Conservation (phyloP, 345 rosid species). For the Murraya paniculata region DNA sequence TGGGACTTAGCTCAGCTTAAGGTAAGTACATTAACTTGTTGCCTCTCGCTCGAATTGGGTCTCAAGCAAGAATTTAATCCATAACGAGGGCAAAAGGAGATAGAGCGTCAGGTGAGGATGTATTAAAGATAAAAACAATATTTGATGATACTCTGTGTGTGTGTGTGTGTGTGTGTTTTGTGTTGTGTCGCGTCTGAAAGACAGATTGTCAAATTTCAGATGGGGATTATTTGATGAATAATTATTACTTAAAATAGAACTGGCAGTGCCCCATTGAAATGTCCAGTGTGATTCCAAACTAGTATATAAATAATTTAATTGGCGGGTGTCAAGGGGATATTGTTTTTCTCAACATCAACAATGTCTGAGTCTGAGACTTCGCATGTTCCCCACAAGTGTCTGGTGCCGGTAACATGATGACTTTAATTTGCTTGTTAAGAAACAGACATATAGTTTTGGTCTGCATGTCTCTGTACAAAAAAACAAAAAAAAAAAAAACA, state of each 20-base stretch:
- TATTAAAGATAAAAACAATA: too few species aligned
- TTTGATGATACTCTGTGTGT: too few species aligned
- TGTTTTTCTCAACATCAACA: constrained; percentile 22
- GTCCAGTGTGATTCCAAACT: constrained; percentile 1
- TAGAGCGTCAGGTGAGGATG: too few species aligned
- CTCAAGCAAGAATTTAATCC: too few species aligned
- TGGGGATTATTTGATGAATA: neutral
- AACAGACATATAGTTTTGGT: constrained; percentile 7
- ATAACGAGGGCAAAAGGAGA: too few species aligned
- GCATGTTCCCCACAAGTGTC: constrained; percentile 37
- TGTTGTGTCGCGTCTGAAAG: neutral
- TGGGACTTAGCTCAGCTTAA: too few species aligned
- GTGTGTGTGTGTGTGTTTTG: too few species aligned
- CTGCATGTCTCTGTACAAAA: neutral
- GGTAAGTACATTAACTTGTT: too few species aligned
- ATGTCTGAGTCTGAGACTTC: constrained; percentile 1
- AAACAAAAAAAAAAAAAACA: constrained; percentile 8
- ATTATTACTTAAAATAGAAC: constrained; percentile 1
- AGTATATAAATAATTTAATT: too few species aligned
- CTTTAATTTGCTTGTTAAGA: constrained; percentile 20
- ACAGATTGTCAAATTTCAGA: neutral
- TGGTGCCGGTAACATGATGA: constrained; percentile 29
- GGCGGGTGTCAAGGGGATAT: neutral
- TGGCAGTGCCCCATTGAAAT: neutral
- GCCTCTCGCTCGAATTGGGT: too few species aligned